Conservation (phyloP, 108 stramenopile genomes). For the Parmales sp. region DNA sequence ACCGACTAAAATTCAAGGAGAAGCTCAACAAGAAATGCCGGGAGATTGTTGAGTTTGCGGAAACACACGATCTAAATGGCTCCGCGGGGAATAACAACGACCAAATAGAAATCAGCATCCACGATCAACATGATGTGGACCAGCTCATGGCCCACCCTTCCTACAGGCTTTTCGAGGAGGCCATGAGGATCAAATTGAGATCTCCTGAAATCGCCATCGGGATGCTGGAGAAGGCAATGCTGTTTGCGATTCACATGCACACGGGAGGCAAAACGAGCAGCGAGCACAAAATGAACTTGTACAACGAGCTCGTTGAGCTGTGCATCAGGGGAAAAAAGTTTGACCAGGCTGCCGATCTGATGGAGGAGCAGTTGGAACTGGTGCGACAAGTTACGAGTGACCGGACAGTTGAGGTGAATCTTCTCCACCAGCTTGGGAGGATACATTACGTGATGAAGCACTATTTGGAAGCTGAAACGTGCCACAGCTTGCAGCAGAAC, state of each 20-base stretch:
- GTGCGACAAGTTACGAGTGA: not conserved
- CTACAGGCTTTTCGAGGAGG: conserved; percentile 2
- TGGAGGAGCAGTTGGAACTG: conserved; percentile 7
- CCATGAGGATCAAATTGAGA: not conserved
- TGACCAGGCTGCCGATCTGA: conserved; percentile 1
- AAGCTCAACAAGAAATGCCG: not conserved
- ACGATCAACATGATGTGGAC: not conserved
- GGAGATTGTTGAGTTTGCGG: not conserved
- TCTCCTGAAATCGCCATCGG: not conserved
- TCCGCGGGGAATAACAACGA: not conserved
- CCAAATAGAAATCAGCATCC: not conserved
- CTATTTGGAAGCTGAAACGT: not conserved
- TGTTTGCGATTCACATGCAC: not conserved
- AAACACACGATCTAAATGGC: not conserved
- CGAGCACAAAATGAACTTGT: not conserved
- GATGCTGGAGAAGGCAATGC: not conserved
- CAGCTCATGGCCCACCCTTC: not conserved
- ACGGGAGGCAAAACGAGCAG: not conserved
- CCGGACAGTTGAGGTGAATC: not conserved
- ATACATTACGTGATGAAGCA: conserved; percentile 1
- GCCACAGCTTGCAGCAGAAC: not conserved
- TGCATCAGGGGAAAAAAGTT: not conserved
- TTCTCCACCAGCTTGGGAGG: conserved; percentile 7
- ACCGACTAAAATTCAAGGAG: not conserved
- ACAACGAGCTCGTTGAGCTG: not conserved